These are phyloP conservation scores for Kazachstania psychrophila DNA, from an alignment of 805 yeast species.

Conservation along the genomic window DNA sequence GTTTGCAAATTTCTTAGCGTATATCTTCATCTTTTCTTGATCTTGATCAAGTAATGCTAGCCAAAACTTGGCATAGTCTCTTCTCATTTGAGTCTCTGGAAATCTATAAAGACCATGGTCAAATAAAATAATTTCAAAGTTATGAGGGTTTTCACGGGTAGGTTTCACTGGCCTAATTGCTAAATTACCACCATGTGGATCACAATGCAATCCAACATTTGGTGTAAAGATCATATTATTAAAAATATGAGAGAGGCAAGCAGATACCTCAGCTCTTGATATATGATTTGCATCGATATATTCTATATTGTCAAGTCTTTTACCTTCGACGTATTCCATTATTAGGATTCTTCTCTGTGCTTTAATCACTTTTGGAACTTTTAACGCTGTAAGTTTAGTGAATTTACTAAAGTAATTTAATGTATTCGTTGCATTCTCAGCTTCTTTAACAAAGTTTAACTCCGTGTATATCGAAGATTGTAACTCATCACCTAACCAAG, in stretches of 20 bases:
- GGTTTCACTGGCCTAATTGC: conserved; percentile 51
- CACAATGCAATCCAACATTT: conserved; percentile 87
- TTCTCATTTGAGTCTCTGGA: conserved; percentile 65
- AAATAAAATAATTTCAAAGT: conserved; percentile 83
- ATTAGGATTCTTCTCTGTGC: conserved; percentile 66
- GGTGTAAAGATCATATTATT: conserved; percentile 94
- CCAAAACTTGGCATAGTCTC: conserved; percentile 90
- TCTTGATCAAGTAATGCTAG: conserved; percentile 71
- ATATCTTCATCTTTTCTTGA: conserved; percentile 52
- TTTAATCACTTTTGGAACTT: conserved; percentile 63
- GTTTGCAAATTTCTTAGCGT: conserved; percentile 73
- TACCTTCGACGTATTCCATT: conserved; percentile 82
- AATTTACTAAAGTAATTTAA: conserved; percentile 50
- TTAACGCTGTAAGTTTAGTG: conserved; percentile 57
- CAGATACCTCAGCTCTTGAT: conserved; percentile 66
- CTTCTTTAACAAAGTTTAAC: conserved; percentile 80
- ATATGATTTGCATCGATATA: conserved; percentile 57
- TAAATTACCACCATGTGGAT: conserved; percentile 95
- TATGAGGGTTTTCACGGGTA: conserved; percentile 37
- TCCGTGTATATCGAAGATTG: conserved; percentile 83
- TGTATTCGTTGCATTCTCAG: conserved; percentile 68
- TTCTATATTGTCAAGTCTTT: conserved; percentile 66
- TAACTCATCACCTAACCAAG: conserved; percentile 94
- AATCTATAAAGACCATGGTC: conserved; percentile 93
- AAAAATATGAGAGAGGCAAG: conserved; percentile 82